A percentile compares a stretch with the other conserved stretches of the same genome.
Evolutionary conservation across 1,284 basidiomycete species (phyloP).

Genomic region (Ustilago bromivora): DNA sequence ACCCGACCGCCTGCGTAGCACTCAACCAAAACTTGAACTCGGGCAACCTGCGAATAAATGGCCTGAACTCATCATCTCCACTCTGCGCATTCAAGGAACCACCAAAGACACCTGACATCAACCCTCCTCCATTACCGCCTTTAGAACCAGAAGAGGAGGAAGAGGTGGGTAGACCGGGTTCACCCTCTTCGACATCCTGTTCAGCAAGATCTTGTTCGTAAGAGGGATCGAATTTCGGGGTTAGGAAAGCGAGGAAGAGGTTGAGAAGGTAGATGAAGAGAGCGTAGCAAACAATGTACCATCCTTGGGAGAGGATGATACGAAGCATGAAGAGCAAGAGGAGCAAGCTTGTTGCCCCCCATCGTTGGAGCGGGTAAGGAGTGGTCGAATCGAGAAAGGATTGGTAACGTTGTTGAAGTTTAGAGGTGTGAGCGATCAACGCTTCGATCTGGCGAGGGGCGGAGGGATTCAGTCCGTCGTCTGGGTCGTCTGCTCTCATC

Average conservation of each 20-base stretch:
- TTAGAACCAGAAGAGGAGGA: constrained; percentile 7
- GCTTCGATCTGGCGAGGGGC: constrained; percentile 54
- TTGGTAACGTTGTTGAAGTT: constrained; percentile 72
- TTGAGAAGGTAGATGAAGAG: constrained; percentile 70
- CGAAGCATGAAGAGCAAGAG: constrained; percentile 84
- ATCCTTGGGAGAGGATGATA: constrained; percentile 89
- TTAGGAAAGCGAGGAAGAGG: constrained; percentile 85
- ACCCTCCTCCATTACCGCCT: constrained; percentile 39
- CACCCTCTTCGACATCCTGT: constrained; percentile 94
- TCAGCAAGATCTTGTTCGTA: constrained; percentile 91
- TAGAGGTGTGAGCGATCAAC: constrained; percentile 56
- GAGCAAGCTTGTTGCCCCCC: constrained; percentile 83
- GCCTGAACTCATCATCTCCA: constrained; percentile 71
- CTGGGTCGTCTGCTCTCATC: constrained; percentile 60
- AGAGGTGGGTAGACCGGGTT: constrained; percentile 71
- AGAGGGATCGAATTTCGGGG: constrained; percentile 95
- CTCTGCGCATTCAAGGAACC: constrained; percentile 71
- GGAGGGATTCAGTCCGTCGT: constrained; percentile 37
- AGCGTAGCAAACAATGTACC: constrained; percentile 79
- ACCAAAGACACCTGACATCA: constrained; percentile 67
- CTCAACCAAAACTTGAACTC: constrained; percentile 94
- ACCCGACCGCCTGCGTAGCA: constrained; percentile 85
- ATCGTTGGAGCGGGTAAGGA: constrained; percentile 87
- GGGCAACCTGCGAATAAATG: constrained; percentile 93
- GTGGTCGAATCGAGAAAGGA: constrained; percentile 89